These are phyloP conservation scores for Nitzschia inconspicua DNA, from an alignment of 108 stramenopile species.

Conservation along the genomic window DNA sequence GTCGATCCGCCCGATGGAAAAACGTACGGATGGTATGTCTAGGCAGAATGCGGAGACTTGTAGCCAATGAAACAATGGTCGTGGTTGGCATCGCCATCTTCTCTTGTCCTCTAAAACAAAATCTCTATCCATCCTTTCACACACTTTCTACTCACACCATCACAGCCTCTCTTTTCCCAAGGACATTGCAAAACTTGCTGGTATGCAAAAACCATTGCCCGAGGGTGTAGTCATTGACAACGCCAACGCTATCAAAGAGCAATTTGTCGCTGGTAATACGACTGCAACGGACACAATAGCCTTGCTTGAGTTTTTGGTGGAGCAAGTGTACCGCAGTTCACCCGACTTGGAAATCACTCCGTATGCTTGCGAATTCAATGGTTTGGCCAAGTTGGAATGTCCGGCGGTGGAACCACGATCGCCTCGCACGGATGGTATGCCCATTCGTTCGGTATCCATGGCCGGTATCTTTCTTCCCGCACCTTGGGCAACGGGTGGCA, in stretches of 20 bases:
- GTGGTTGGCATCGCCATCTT: no score
- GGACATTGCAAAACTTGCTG: conserved; percentile 31
- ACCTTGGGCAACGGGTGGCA: conserved; percentile 46
- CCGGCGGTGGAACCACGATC: neutral
- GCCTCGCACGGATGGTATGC: conserved; percentile 7
- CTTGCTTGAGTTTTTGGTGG: conserved; percentile 51
- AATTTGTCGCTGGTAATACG: conserved; percentile 42
- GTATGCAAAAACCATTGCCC: neutral
- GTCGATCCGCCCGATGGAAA: conserved; percentile 72
- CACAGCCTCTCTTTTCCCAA: conserved; percentile 34
- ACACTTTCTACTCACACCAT: neutral
- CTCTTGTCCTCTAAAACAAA: neutral
- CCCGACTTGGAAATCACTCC: conserved; percentile 27
- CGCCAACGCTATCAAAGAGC: conserved; percentile 35
- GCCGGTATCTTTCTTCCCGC: conserved; percentile 60
- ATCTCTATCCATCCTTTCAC: neutral
- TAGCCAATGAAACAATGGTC: neutral
- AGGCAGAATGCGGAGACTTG: neutral
- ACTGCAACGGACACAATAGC: conserved; percentile 45
- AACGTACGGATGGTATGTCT: conserved; percentile 24
- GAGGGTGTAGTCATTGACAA: conserved; percentile 20
- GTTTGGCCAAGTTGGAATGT: conserved; percentile 48
- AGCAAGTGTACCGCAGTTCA: conserved; percentile 42
- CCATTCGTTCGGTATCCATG: conserved; percentile 62
- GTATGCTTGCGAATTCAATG: conserved; percentile 62